Evolutionary conservation across 371 early-diverging fungal genomes (phyloP).

Genomic region (Polyrhizophydium stewartii): DNA sequence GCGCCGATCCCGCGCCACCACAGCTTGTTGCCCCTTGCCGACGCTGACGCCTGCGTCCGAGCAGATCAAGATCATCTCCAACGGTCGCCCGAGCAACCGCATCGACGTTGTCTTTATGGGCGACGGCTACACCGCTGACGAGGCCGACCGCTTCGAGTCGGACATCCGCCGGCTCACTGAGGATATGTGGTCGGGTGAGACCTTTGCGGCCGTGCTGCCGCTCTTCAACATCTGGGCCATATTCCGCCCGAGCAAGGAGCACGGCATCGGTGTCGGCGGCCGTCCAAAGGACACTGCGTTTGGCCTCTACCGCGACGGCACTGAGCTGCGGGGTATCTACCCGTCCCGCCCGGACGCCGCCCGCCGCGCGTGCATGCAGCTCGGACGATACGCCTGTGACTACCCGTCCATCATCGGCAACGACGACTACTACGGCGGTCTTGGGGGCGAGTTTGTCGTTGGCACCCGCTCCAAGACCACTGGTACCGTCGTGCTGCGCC

Average conservation of each 20-base stretch:
- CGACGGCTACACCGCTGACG: conserved; percentile 53
- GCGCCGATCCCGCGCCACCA: no score
- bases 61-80: conserved; percentile 21
- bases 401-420: conserved; percentile 58
- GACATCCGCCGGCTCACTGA: conserved; percentile 52
- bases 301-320: conserved; percentile 56
- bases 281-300: conserved; percentile 50
- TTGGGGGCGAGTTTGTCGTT: conserved; percentile 63
- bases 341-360: conserved; percentile 41
- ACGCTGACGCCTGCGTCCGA: no score
- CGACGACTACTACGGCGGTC: conserved; percentile 56
- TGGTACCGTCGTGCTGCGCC: conserved; percentile 55
- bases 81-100: conserved; percentile 47
- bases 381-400: conserved; percentile 51
- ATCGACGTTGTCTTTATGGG: conserved; percentile 61
- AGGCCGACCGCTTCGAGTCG: conserved; percentile 42
- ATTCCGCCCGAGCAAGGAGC: conserved; percentile 40
- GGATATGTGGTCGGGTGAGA: conserved; percentile 54
- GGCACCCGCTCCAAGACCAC: conserved; percentile 48
- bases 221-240: conserved; percentile 58
- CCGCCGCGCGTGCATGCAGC: conserved; percentile 40
- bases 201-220: conserved; percentile 42
- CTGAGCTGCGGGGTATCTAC: conserved; percentile 58
- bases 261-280: conserved; percentile 52
- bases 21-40: no score